phyloP scores from a whole-genome alignment of 2,329 filamentous ascomycete genomes.

The Thelonectria rubi region DNA sequence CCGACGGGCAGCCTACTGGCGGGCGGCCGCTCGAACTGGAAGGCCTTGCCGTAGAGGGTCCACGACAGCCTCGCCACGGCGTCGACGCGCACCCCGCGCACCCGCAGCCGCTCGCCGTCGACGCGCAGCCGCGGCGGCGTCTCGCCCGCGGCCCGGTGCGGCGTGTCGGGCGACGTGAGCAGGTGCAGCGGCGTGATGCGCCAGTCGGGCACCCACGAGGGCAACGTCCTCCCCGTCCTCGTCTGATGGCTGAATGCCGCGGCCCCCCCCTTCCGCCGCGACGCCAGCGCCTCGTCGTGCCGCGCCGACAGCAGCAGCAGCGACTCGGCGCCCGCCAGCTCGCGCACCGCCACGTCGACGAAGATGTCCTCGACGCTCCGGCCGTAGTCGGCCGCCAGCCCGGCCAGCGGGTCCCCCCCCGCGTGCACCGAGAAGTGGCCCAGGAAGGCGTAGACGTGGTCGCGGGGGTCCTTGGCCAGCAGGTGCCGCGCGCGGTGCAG shows the following conservation, averaged over 20 bases:
- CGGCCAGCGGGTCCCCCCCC: constrained; percentile 35
- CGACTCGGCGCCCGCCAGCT: constrained; percentile 41
- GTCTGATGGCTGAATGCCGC: no score
- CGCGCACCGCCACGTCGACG: constrained; percentile 45
- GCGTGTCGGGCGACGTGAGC: constrained; percentile 44
- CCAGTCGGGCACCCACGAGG: constrained; percentile 53
- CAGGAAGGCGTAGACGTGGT: constrained; percentile 49
- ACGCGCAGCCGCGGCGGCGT: constrained; percentile 42
- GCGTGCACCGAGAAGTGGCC: constrained; percentile 46
- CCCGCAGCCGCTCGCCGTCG: constrained; percentile 40
- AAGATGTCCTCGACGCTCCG: constrained; percentile 45
- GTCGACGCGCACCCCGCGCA: constrained; percentile 44
- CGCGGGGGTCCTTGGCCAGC: constrained; percentile 45
- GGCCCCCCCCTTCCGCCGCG: constrained; percentile 21
- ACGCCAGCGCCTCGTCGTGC: constrained; percentile 33
- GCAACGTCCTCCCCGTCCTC: no score
- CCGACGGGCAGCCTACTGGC: constrained; percentile 39
- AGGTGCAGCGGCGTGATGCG: constrained; percentile 45
- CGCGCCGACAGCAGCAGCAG: constrained; percentile 46
- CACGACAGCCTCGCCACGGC: constrained; percentile 37
- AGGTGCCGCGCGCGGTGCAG: constrained; percentile 48
- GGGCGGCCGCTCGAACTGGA: constrained; percentile 39
- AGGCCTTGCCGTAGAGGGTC: constrained; percentile 45
- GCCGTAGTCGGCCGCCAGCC: constrained; percentile 44
- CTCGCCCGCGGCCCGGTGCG: constrained; percentile 44